Conservation (phyloP, 495 filamentous ascomycete species). For the Apodospora peruviana region DNA sequence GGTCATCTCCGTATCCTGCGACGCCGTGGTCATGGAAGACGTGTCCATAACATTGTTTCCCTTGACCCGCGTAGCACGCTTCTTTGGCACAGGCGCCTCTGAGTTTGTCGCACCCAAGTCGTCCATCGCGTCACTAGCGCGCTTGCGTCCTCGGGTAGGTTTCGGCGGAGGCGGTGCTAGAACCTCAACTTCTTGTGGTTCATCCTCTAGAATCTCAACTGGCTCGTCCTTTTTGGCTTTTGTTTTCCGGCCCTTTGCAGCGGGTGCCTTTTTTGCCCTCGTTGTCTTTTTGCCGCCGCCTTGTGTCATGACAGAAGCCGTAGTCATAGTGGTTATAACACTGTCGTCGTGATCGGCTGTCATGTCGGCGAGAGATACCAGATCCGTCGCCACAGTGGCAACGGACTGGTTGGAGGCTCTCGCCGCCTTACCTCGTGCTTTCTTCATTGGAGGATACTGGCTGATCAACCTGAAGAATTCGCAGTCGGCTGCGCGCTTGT, state of each 20-base stretch:
- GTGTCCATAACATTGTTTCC: slow-evolving; percentile 19
- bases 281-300: slow-evolving; percentile 44
- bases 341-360: slow-evolving; percentile 61
- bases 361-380: slow-evolving; percentile 44
- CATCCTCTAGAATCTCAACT: slow-evolving; percentile 43
- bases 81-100: slow-evolving; percentile 59
- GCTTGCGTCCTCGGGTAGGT: slow-evolving; percentile 54
- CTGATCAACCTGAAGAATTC: slow-evolving; percentile 64
- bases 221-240: slow-evolving; percentile 57
- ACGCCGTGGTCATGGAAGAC: slow-evolving; percentile 12
- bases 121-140: slow-evolving; percentile 56
- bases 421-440: slow-evolving; percentile 47
- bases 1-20: slow-evolving; percentile 30
- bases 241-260: slow-evolving; percentile 40
- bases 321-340: slow-evolving; percentile 58
- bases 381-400: slow-evolving; percentile 48
- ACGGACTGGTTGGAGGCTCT: slow-evolving; percentile 66
- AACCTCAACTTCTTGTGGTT: slow-evolving; percentile 34
- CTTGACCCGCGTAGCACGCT: slow-evolving; percentile 54
- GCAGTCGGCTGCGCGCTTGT: slow-evolving; percentile 69
- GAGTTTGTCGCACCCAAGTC: slow-evolving; percentile 33
- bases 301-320: slow-evolving; percentile 49
- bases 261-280: slow-evolving; percentile 30
- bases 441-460: slow-evolving; percentile 41
- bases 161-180: slow-evolving; percentile 29